Conservation (phyloP, 108 stramenopile genomes). For the Aurantiochytrium sp. region DNA sequence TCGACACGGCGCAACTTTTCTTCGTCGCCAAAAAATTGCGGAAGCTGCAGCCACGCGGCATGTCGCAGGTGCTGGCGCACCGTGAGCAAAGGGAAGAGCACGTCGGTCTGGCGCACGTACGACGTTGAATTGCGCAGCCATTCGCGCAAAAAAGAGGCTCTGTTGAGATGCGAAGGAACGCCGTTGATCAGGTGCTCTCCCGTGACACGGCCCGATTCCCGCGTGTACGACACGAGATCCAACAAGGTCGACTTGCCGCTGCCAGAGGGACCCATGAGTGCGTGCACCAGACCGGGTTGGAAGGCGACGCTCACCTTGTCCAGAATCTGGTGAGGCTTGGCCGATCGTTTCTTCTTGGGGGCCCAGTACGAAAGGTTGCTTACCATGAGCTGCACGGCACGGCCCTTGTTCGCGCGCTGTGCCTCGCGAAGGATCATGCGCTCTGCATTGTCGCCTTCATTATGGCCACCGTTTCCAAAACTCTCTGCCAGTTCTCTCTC, state of each 20-base stretch:
- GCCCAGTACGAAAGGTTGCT: not conserved
- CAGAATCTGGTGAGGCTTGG: not conserved
- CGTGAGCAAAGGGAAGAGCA: not conserved
- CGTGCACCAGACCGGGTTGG: not conserved
- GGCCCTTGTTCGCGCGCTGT: not conserved
- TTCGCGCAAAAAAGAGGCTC: not conserved
- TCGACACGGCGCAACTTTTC: not conserved
- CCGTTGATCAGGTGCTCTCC: not conserved
- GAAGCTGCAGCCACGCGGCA: constrained; percentile 3
- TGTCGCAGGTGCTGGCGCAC: constrained; percentile 4
- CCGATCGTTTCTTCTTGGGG: not conserved
- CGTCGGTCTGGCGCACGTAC: not conserved
- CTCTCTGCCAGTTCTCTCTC: not conserved
- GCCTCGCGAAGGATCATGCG: not conserved
- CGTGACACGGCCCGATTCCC: not conserved
- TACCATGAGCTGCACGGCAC: not conserved
- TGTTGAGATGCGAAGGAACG: not conserved
- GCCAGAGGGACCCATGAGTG: not conserved
- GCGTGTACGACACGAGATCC: not conserved
- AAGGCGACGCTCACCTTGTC: not conserved
- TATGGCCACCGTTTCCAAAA: not conserved
- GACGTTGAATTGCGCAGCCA: not conserved
- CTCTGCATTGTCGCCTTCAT: not conserved
- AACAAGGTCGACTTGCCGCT: not conserved
- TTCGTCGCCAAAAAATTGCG: not conserved